A percentile compares a stretch with the other conserved stretches of the same genome.
phyloP scores from a whole-genome alignment of 2,329 filamentous ascomycete species.

The Phoma sp. region DNA sequence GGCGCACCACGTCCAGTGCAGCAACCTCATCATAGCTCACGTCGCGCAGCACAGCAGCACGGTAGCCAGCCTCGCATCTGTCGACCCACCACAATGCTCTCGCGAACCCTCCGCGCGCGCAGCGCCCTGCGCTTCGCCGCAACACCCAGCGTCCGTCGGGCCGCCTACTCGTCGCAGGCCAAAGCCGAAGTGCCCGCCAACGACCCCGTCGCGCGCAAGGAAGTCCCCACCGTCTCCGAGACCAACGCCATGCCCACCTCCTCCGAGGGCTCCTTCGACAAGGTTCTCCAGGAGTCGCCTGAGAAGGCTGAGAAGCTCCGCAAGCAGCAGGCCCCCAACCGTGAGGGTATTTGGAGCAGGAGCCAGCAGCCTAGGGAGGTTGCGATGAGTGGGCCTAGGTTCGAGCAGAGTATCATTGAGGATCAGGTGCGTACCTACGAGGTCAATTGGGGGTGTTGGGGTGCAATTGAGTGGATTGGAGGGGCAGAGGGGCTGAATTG shows the following conservation, averaged over 20 bases:
- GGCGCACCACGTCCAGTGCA: conserved; percentile 1
- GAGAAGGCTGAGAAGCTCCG: conserved; percentile 61
- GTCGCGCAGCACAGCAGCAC: too few relatives aligned
- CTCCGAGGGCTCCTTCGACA: conserved; percentile 58
- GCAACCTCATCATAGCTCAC: conserved; percentile 16
- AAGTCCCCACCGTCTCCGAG: conserved; percentile 60
- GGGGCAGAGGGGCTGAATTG: neutral
- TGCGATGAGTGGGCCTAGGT: conserved; percentile 92
- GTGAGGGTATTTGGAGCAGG: conserved; percentile 77
- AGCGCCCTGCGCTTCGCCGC: conserved; percentile 34
- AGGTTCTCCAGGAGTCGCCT: conserved; percentile 61
- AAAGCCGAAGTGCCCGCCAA: conserved; percentile 67
- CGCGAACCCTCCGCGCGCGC: conserved; percentile 36
- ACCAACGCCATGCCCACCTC: conserved; percentile 65
- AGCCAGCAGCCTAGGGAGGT: conserved; percentile 80
- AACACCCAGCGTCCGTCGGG: conserved; percentile 25
- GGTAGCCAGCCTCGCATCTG: neutral
- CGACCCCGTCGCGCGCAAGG: conserved; percentile 61
- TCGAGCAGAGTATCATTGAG: conserved; percentile 95
- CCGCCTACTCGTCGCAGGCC: conserved; percentile 29
- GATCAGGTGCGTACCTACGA: conserved; percentile 72
- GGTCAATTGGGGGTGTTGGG: neutral
- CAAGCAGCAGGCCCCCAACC: conserved; percentile 84
- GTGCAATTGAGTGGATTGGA: neutral
- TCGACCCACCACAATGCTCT: conserved; percentile 30